Evolutionary conservation across 805 yeast species (phyloP).

Genomic region (Cyberlindnera xylosilytica): DNA sequence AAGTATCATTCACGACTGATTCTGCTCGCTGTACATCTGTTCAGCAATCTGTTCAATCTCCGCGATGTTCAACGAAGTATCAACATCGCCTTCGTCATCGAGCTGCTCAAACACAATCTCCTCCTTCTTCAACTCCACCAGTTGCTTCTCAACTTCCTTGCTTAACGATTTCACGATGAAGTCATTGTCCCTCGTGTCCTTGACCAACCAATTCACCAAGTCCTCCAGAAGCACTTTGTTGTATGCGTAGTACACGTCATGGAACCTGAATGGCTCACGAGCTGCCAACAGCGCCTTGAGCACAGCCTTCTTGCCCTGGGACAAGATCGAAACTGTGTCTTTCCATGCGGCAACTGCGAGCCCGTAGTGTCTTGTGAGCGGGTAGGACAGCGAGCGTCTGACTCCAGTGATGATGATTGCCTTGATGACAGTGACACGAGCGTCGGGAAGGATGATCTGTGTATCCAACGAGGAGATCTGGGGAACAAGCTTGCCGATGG

Average conservation of each 20-base stretch:
- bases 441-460: constrained; percentile 38
- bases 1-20: too few species aligned
- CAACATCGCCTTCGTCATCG: constrained; percentile 36
- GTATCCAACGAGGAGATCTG: constrained; percentile 72
- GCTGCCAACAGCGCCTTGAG: constrained; percentile 56
- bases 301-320: constrained; percentile 67
- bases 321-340: constrained; percentile 62
- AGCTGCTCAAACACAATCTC: constrained; percentile 57
- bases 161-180: constrained; percentile 59
- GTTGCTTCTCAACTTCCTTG: constrained; percentile 52
- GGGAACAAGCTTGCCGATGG: constrained; percentile 82
- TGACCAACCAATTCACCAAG: constrained; percentile 68
- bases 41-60: constrained; percentile 64
- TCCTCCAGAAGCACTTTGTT: constrained; percentile 76
- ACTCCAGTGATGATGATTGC: constrained; percentile 59
- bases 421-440: constrained; percentile 35
- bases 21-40: constrained; percentile 33
- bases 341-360: constrained; percentile 65
- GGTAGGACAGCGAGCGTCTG: constrained; percentile 74
- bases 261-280: constrained; percentile 74
- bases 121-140: constrained; percentile 35
- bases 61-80: constrained; percentile 41
- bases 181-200: constrained; percentile 56
- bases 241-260: constrained; percentile 82
- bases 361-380: constrained; percentile 70